These are phyloP conservation scores for Sclerotinia spermophila DNA, from an alignment of 2,329 filamentous ascomycete genomes.

Conservation along the genomic window DNA sequence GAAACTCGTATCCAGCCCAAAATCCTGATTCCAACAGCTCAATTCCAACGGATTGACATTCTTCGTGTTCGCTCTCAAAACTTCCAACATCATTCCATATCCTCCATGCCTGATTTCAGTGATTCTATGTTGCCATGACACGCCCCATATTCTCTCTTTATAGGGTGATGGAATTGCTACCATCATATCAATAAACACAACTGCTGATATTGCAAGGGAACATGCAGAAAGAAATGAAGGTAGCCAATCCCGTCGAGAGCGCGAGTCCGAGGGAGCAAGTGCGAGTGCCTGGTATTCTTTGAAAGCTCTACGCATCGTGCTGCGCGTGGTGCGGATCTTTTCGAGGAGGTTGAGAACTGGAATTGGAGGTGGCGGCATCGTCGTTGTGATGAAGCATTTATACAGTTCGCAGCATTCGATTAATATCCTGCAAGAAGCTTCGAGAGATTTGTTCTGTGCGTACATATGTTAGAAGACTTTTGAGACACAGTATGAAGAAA, in stretches of 20 bases:
- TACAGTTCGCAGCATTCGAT: conserved; percentile 24
- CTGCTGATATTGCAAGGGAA: conserved; percentile 19
- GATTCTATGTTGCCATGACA: conserved; percentile 20
- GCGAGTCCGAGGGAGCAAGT: conserved; percentile 19
- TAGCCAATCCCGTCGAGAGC: conserved; percentile 22
- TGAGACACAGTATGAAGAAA: background rate
- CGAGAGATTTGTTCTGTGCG: conserved; percentile 21
- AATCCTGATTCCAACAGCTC: conserved; percentile 18
- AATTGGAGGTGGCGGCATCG: background rate
- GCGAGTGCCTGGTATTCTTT: conserved; percentile 22
- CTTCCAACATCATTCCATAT: conserved; percentile 24
- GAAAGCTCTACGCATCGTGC: conserved; percentile 23
- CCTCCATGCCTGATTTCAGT: conserved; percentile 22
- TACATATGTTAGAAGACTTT: background rate
- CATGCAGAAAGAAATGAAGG: conserved; percentile 24
- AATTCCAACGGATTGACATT: conserved; percentile 22
- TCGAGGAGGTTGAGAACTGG: conserved; percentile 19
- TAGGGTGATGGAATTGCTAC: conserved; percentile 21
- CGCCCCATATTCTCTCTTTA: conserved; percentile 25
- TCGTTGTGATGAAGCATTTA: conserved; percentile 20
- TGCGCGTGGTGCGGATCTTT: conserved; percentile 21
- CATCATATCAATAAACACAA: conserved; percentile 23
- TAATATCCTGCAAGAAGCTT: conserved; percentile 21
- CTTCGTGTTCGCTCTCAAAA: conserved; percentile 21
- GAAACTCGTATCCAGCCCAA: background rate